Base-by-base conservation (phyloP, 2,329 filamentous ascomycete species). In the Fusarium odoratissimum region DNA sequence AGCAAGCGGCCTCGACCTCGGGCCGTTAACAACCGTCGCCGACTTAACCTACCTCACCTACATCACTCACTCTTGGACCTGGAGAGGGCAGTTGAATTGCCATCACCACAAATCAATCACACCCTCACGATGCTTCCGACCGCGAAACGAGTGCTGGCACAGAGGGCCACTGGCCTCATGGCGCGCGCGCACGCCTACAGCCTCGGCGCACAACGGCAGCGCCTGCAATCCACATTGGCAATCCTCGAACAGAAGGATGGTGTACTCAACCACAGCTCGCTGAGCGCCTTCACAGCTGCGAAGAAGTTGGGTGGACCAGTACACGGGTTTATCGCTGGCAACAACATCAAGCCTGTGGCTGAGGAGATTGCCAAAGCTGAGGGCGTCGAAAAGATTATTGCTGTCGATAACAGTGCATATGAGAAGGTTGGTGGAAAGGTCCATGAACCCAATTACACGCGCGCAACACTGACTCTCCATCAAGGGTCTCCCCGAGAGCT, bases 201-300 rank as follows among this genome's bases (percentile, higher is more conserved):
- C 60, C 68, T 75, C 54, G 77, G 78, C 74, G 76, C 78, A 75
- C 76, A 80, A 73, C 80, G 76, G 64, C 76, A 77, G 49, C 75
- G 89, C 77, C 86, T 97, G 69, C 88, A 97, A 66, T 98, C 95
- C 56, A 96, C 95, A 40, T 89, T 99, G 63, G 95, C 95, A 49
- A 86, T 99, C 60, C 90, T 99, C 70, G 96, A 99, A 84, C 96
- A 98, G 84, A 91, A 92, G 78, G 93, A 97, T 78, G 96, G 96
- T 70, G 92, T 95, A 84, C 89, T 99, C 74, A 95, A 94, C 80
- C 84, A 88, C 69, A 92, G 93, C 28, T 98, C 95, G 9, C 86
- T 98, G 63, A 93, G 93, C 79, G 92, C 95, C 48, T 89, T 98
- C 66, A 93, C 93, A 13, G 96, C 96, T 13, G 95, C 95, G 25